A percentile compares a stretch with the other conserved stretches of the same genome.
Conservation (phyloP, 139 green algal genomes). For the Chlorella sp. region DNA sequence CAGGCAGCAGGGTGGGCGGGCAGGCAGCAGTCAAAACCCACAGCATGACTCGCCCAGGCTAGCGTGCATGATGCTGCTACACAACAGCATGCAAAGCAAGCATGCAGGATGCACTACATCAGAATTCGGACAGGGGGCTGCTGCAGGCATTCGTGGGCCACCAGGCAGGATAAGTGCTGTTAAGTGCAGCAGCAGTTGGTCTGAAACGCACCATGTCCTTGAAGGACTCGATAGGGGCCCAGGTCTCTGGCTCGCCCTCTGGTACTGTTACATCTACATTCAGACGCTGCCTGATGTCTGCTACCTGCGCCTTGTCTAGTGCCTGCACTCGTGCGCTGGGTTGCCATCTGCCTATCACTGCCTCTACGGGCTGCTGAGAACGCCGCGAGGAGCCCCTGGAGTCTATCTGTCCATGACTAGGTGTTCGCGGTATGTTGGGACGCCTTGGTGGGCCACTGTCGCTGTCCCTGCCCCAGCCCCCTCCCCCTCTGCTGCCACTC, state of each 20-base stretch:
- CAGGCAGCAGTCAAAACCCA: too few species aligned
- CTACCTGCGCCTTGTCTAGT: slow-evolving; percentile 49
- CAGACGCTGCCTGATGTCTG: slow-evolving; percentile 59
- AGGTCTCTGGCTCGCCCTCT: slow-evolving; percentile 26
- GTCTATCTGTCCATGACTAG: background rate
- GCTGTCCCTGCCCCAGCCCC: background rate
- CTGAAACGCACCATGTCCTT: slow-evolving; percentile 58
- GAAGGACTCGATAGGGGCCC: slow-evolving; percentile 65
- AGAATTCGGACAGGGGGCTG: background rate
- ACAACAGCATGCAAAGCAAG: too few species aligned
- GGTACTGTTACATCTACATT: slow-evolving; percentile 54
- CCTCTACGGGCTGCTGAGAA: background rate
- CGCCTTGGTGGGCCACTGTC: background rate
- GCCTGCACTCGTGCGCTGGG: slow-evolving; percentile 46
- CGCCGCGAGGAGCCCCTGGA: background rate
- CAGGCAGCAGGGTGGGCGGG: background rate
- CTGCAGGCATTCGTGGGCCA: too few species aligned
- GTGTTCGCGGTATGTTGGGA: background rate
- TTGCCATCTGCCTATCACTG: slow-evolving; percentile 37
- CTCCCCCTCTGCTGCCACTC: background rate
- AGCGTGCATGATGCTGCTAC: too few species aligned
- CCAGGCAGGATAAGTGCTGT: too few species aligned
- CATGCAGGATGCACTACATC: background rate
- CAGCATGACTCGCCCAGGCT: too few species aligned
- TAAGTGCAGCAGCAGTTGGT: background rate